Base-by-base conservation (phyloP, 495 filamentous ascomycete genomes). In the Penicillium canariense region DNA sequence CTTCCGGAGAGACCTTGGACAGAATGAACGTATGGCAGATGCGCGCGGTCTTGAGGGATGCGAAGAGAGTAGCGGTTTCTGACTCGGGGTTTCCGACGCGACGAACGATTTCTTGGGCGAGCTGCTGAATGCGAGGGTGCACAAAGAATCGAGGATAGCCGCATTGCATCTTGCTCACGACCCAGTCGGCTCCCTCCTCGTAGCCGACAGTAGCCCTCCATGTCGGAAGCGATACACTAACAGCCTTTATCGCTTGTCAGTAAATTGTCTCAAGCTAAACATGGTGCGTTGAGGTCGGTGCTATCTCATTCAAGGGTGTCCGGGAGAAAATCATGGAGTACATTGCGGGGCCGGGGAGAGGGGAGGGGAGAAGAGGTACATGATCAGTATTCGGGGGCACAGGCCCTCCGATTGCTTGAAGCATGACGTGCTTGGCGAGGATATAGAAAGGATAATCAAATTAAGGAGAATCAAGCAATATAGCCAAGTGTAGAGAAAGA, bases 91-190 rank as follows among this genome's bases (percentile, higher is more conserved):
- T 68, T 6, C 89, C 91, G 64, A 85, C 77, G 43, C 76, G 79
- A 25, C 75, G 71, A n/a, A 88, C 69, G 23, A 97, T 79, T 44
- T 87, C 83, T 27, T 69, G 67, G 26, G 83, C 85, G 50, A 98
- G 87, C 22, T 82, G 80, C 61, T 86, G 80, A 56, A 97, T 96
- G 59, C 76, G 81, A 60, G 84, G 86, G 68, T 97, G 89, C 47
- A 98, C 85, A 74, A 96, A 97, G 75, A 97, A 97, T 49, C 93
- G 82, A 53, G 94, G 94, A 72, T 98, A 98, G 35, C 94, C 94
- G 20, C 87, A 95, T 56, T 84, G 78, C 89, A 98, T 89, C 62
- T 87, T 87, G 53, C 78, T 81, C 32, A 95, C 50, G 10, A 98
- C 87, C 88, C 90, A 92, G 49, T 85, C 77, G 65, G 94, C 80